phyloP scores from a whole-genome alignment of 495 filamentous ascomycete species.

The Lasiosphaeria hispida region DNA sequence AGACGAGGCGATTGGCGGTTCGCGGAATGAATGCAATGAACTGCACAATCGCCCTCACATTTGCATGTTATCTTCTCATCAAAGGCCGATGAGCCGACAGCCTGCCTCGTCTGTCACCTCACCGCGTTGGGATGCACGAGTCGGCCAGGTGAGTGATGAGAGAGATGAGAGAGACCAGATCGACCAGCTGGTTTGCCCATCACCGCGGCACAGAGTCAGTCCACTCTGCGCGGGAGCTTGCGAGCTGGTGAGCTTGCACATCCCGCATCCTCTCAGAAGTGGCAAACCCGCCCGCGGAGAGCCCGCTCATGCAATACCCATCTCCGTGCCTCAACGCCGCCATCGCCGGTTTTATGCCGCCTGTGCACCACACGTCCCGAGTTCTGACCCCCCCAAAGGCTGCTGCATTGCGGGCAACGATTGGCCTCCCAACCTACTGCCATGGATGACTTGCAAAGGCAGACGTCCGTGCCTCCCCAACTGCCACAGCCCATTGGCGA shows the following conservation, averaged over 20 bases:
- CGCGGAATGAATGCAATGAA: neutral
- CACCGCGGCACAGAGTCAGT: no score
- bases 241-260: no score
- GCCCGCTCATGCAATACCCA: neutral
- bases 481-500: slow-evolving; percentile 15
- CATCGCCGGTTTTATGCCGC: slow-evolving; percentile 15
- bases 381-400: slow-evolving; percentile 12
- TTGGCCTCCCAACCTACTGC: slow-evolving; percentile 9
- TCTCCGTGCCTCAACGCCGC: slow-evolving; percentile 11
- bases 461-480: slow-evolving; percentile 16
- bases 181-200: no score
- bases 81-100: no score
- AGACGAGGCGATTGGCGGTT: slow-evolving; percentile 1
- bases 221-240: no score
- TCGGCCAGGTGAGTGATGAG: no score
- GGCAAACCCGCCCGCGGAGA: slow-evolving; percentile 2
- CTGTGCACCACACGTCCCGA: slow-evolving; percentile 13
- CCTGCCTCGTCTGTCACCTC: no score
- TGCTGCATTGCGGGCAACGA: neutral
- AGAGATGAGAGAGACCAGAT: no score
- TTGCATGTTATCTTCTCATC: neutral
- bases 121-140: no score
- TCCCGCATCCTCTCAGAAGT: neutral
- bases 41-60: neutral
- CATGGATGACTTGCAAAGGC: slow-evolving; percentile 17